Evolutionary conservation across 257 asterid species (phyloP), one percentile per base, ranked within the genome.

Genomic region (Paraleonurus japonicus): DNA sequence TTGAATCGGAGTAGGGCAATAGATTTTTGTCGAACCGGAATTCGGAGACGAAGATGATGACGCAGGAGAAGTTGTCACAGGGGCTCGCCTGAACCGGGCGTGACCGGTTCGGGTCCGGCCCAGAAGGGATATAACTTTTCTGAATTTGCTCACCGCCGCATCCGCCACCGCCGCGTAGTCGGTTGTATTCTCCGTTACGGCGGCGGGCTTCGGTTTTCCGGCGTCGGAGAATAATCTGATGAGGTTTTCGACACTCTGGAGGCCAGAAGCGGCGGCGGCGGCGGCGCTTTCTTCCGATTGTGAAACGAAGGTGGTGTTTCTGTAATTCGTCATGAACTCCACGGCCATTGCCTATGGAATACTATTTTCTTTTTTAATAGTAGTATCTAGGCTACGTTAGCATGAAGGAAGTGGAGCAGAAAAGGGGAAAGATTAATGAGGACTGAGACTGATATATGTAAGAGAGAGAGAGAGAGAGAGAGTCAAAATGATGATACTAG

Each of bases 61-160:
- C 15, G 72, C 58, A 5, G 85, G 66, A 8, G 86, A 57, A 23
- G 76, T 50, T 13, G 73, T 23, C 4, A 80, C 73, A 0, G 97
- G 96, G 17, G 81, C 94, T 65, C 96, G 61, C 74, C 98, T 80
- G 84, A 93, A 93, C 24, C 98, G 92, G 71, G 98, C 98, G 68
- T 93, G 98, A 0, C 98, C 96, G 33, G 97, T 90, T 58, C 92
- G 79, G 20, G 88, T 77, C 78, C 85, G 86, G 61, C 83, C 90
- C 35, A 90, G 82, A 2, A 90, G 88, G 27, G 92, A 83, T 51
- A 90, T 86, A 0, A 81, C 91, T 28, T 70, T 83, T 63, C 81
- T 85, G 70, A 93, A 90, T 78, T 86, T 87, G 64, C 16, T 77
- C 20, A 87, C 90, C 1, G 95, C 96, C 15, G 58, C 82, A 35